A percentile compares a stretch with the other conserved stretches of the same genome.
Evolutionary conservation across 305 asterid species (phyloP).

Genomic region (Fraxinus paxiana): DNA sequence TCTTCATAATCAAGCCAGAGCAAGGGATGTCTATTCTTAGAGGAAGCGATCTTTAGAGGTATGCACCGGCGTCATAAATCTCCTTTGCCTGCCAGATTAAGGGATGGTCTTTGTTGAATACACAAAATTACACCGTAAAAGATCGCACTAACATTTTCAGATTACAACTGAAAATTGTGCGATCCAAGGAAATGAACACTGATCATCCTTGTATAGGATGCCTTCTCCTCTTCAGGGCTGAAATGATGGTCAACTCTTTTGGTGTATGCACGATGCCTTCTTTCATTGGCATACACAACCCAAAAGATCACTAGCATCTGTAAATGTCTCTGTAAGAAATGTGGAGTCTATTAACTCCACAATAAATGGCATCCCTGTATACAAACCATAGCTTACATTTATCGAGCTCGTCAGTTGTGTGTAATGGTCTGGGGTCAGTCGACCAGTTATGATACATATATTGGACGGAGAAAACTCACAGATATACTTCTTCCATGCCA

Average conservation of each 20-base stretch:
- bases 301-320: slow-evolving; percentile 18
- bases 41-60: neutral
- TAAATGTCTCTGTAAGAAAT: slow-evolving; percentile 18
- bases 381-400: slow-evolving; percentile 23
- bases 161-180: neutral
- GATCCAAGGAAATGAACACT: neutral
- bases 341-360: slow-evolving; percentile 23
- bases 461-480: slow-evolving; percentile 25
- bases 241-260: neutral
- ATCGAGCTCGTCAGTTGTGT: neutral
- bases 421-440: slow-evolving; percentile 28
- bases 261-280: slow-evolving; percentile 22
- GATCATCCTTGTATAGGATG: neutral
- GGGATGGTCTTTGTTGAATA: neutral
- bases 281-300: slow-evolving; percentile 22
- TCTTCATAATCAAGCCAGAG: neutral
- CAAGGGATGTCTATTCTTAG: neutral
- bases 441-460: slow-evolving; percentile 24
- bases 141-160: neutral
- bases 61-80: neutral
- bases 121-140: neutral
- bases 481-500: slow-evolving; percentile 22
- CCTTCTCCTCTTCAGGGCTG: neutral
- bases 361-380: slow-evolving; percentile 27
- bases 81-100: neutral